phyloP scores from a whole-genome alignment of 202 grass and related monocot species.

The Digitaria exilis region DNA sequence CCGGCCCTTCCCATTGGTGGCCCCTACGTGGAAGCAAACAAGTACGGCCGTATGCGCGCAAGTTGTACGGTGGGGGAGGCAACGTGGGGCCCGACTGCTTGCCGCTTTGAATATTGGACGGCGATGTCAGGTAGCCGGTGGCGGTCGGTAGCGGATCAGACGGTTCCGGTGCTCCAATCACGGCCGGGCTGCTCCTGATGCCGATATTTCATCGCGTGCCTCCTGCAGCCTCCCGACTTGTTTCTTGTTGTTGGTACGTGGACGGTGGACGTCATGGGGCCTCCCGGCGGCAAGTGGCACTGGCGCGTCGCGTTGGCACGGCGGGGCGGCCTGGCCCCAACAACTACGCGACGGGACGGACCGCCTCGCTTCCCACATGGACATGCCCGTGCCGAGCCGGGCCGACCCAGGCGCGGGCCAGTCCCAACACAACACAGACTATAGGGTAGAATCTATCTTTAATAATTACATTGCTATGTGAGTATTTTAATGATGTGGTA shows the following conservation, averaged over 20 bases:
- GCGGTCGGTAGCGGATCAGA: not conserved
- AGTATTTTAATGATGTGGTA: too few species aligned
- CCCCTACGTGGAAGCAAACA: not conserved
- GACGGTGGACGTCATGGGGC: conserved; percentile 20
- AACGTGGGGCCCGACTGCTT: not conserved
- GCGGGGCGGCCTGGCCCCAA: not conserved
- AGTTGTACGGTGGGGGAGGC: conserved; percentile 7
- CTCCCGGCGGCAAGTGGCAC: not conserved
- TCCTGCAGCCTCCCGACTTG: not conserved
- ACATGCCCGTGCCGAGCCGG: too few species aligned
- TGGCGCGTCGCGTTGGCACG: conserved; percentile 6
- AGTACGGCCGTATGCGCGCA: conserved; percentile 5
- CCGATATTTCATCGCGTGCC: not conserved
- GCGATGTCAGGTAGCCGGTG: not conserved
- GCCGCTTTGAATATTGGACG: conserved; percentile 24
- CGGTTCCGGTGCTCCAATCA: not conserved
- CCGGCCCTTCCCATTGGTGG: not conserved
- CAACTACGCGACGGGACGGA: not conserved
- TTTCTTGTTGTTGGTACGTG: conserved; percentile 23
- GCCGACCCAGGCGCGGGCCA: too few species aligned
- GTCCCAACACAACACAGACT: too few species aligned
- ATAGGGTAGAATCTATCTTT: too few species aligned
- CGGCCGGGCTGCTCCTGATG: not conserved
- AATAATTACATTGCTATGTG: too few species aligned
- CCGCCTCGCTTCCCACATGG: not conserved